Conservation (phyloP, 805 yeast genomes). For the Kuraishia cidri region DNA sequence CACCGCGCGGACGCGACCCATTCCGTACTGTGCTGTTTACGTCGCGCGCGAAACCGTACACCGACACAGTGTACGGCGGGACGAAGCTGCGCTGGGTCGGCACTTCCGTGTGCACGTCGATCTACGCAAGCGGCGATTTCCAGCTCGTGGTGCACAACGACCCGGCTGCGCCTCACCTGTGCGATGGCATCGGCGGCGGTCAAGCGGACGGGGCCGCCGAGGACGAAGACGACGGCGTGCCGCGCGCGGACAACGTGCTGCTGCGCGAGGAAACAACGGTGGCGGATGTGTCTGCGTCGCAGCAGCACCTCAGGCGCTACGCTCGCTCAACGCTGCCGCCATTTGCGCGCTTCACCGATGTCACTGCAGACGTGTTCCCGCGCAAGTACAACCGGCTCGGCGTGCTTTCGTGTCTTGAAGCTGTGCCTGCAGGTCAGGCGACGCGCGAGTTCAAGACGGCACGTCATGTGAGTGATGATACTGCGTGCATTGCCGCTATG, state of each 20-base stretch:
- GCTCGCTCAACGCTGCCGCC: slow-evolving; percentile 7
- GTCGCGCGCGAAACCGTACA: slow-evolving; percentile 8
- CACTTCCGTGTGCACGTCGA: slow-evolving; percentile 6
- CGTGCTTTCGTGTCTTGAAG: slow-evolving; percentile 5
- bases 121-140: slow-evolving; percentile 6
- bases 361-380: slow-evolving; percentile 4
- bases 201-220: too few species aligned
- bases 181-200: slow-evolving; percentile 5
- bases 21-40: slow-evolving; percentile 7
- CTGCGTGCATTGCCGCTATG: slow-evolving; percentile 6
- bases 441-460: too few species aligned
- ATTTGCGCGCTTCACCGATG: slow-evolving; percentile 6
- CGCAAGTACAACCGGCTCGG: slow-evolving; percentile 5
- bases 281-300: slow-evolving; percentile 5
- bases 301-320: slow-evolving; percentile 5
- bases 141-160: slow-evolving; percentile 7
- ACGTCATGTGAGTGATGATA: too few species aligned
- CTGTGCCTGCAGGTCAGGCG: slow-evolving; percentile 2
- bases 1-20: slow-evolving; percentile 2
- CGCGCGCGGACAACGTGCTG: slow-evolving; percentile 6
- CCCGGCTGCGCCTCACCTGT: slow-evolving; percentile 5
- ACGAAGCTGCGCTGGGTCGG: slow-evolving; percentile 10
- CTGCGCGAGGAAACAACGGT: slow-evolving; percentile 5
- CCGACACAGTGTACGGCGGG: slow-evolving; percentile 7
- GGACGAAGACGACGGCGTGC: slow-evolving; percentile 6